Base-by-base conservation (phyloP, 2,329 filamentous ascomycete genomes). In the Ophiostoma australiae region DNA sequence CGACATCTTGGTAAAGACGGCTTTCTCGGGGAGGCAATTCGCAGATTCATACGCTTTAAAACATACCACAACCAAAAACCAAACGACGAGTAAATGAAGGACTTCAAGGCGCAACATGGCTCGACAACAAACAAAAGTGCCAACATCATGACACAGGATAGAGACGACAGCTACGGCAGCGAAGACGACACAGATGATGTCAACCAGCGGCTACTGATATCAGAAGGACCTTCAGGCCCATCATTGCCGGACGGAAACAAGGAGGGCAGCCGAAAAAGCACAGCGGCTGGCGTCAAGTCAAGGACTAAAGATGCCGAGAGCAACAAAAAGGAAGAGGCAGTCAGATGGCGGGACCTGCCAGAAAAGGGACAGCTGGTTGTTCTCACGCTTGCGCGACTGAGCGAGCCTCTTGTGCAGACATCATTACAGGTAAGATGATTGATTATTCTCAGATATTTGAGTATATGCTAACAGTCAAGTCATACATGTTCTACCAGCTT, bases 401-500 rank as follows among this genome's bases (percentile, higher is more conserved):
- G 91, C 13, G 93, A 97, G 77, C 93, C 93, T 3, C 82, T 97
- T 48, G 91, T 92, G 0, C 91, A 95, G 77, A 93, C 91, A 0
- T 92, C 89, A 15, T 79, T 93, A 10, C 84, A 72, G 23, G 55
- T 61, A 15, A 31, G 27, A 4, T 17, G 13, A 3, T 35, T n/a
- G 33, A 17, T 17, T 23, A 37, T 65, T 37, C 17, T 31, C n/a
- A 33, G 3, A 17, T 35, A 37, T 65, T 37, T 13, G 13, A 35
- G 5, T 17, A 37, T 3, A 5, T 37, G 15, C 33, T 65, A 39
- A 65, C 61, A 39, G 4, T 11, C 4, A 31, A 91, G 79, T 86
- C 91, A 1, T 96, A 96, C 79, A 89, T 96, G 83, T 96, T 92
- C 80, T 96, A 94, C 79, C 92, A 95, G 78, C 86, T 97, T n/a